Conservation (phyloP, 1,284 basidiomycete species). For the Fomitopsis pinicola region DNA sequence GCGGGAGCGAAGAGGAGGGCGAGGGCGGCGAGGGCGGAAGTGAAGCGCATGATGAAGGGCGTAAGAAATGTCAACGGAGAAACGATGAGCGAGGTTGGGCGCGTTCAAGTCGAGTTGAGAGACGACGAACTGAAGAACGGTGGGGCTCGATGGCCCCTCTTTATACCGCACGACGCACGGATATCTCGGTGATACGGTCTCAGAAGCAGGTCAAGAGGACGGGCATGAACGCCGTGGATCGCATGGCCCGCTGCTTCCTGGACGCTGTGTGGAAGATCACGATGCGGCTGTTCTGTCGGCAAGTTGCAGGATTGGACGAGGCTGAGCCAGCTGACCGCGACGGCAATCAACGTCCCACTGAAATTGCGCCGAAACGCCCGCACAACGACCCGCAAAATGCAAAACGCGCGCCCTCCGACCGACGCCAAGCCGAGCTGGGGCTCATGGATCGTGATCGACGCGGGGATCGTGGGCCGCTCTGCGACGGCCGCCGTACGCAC, state of each 20-base stretch:
- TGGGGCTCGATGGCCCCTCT: neutral
- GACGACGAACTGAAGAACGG: neutral
- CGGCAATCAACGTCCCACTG: neutral
- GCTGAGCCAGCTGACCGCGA: neutral
- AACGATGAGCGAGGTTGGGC: neutral
- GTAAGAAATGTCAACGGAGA: neutral
- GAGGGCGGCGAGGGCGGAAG: constrained; percentile 18
- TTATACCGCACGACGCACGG: neutral
- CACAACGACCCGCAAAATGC: neutral
- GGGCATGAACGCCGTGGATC: neutral
- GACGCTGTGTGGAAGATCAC: neutral
- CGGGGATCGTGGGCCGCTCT: neutral
- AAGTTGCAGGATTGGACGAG: neutral
- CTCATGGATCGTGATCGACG: neutral
- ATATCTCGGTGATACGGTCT: neutral
- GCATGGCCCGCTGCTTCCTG: neutral
- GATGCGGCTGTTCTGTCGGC: neutral
- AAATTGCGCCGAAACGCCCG: neutral
- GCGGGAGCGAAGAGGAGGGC: constrained; percentile 18
- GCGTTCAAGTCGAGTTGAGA: neutral
- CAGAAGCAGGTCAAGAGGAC: neutral
- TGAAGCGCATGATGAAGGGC: constrained; percentile 9
- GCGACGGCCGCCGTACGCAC: neutral
- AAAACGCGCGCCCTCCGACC: too few species aligned
- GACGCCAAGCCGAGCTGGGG: neutral